Percentiles rank a stretch among this genome's conserved stretches.
Evolutionary conservation across 345 rosid genomes (phyloP).

Genomic region (Gossypium bickii): DNA sequence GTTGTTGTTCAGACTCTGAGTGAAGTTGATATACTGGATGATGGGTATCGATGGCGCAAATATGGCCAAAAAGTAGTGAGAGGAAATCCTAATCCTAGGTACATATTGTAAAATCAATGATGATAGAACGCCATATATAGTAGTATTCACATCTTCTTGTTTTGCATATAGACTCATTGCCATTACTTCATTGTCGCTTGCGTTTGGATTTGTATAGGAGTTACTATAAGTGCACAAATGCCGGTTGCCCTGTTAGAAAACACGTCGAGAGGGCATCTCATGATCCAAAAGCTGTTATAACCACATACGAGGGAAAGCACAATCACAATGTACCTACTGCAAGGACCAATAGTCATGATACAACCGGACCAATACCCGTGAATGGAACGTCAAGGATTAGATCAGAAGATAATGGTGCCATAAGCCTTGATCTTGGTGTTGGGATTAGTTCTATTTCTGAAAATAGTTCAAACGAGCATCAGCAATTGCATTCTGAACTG

Average conservation of each 20-base stretch:
- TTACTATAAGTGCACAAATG: conserved; percentile 93
- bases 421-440: conserved; percentile 96
- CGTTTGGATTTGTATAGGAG: conserved; percentile 50
- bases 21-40: conserved; percentile 96
- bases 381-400: conserved; percentile 46
- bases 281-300: conserved; percentile 94
- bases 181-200: no score
- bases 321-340: conserved; percentile 88
- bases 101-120: neutral
- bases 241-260: conserved; percentile 92
- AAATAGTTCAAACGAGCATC: conserved; percentile 42
- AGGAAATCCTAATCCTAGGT: conserved; percentile 99
- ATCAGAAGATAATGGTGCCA: conserved; percentile 50
- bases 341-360: conserved; percentile 57
- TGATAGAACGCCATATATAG: neutral
- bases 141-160: no score
- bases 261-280: conserved; percentile 99
- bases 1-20: conserved; percentile 97
- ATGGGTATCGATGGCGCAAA: conserved; percentile 99
- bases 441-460: conserved; percentile 61
- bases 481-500: conserved; percentile 36
- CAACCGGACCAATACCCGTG: conserved; percentile 43
- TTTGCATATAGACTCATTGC: no score
- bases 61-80: conserved; percentile 99
- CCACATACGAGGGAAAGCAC: conserved; percentile 98